phyloP scores from a whole-genome alignment of 1,284 basidiomycete genomes.

The Trametes polyzona region DNA sequence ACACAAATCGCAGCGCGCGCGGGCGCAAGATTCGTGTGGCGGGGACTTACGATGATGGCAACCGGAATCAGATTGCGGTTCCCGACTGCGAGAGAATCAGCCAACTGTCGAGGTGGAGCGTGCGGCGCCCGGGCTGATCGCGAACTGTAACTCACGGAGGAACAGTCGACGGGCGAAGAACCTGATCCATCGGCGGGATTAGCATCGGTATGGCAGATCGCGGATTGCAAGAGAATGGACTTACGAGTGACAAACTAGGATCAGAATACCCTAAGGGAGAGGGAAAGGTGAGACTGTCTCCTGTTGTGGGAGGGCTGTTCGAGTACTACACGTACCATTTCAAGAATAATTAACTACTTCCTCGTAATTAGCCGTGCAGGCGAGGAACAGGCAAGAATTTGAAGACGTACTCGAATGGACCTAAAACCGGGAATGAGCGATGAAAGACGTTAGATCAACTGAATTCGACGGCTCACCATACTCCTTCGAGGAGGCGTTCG shows the following conservation, averaged over 20 bases:
- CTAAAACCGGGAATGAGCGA: neutral
- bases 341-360: neutral
- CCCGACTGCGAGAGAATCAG: too few relatives aligned
- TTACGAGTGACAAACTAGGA: neutral
- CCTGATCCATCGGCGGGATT: neutral
- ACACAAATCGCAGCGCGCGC: too few relatives aligned
- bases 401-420: neutral
- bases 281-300: too few relatives aligned
- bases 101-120: too few relatives aligned
- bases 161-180: conserved; percentile 13
- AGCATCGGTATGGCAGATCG: neutral
- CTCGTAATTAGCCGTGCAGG: neutral
- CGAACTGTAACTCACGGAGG: conserved; percentile 1
- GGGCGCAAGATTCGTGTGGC: too few relatives aligned
- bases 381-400: neutral
- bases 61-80: too few relatives aligned
- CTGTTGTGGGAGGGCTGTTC: neutral
- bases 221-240: neutral
- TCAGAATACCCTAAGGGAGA: neutral
- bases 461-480: conserved; percentile 12
- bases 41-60: neutral
- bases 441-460: neutral
- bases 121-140: too few relatives aligned
- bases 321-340: neutral
- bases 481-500: neutral